phyloP scores from a whole-genome alignment of 495 filamentous ascomycete species.

The Talaromyces ruber region DNA sequence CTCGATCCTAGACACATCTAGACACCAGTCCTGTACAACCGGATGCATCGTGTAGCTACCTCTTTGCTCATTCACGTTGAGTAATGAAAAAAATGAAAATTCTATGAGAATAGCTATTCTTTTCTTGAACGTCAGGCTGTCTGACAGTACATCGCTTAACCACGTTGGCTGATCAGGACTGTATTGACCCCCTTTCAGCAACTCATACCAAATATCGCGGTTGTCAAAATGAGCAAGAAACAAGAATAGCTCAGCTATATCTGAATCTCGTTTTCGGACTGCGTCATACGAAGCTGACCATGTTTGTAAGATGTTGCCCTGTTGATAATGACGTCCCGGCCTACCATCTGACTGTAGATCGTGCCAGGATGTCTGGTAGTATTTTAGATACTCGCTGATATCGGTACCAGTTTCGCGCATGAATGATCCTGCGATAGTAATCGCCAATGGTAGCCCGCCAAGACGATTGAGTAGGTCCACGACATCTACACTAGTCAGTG shows the following conservation, averaged over 20 bases:
- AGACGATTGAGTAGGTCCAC: slow-evolving; percentile 17
- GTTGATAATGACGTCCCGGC: slow-evolving; percentile 21
- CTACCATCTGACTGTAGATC: slow-evolving; percentile 21
- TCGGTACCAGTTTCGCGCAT: slow-evolving; percentile 26
- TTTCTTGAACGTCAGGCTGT: slow-evolving; percentile 19
- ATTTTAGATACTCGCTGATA: slow-evolving; percentile 25
- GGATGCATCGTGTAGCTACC: slow-evolving; percentile 25
- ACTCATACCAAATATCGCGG: slow-evolving; percentile 43
- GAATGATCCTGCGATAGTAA: slow-evolving; percentile 33
- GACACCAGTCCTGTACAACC: slow-evolving; percentile 28
- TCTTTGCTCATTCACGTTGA: slow-evolving; percentile 17
- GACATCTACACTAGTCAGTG: slow-evolving; percentile 15
- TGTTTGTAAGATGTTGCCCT: slow-evolving; percentile 29
- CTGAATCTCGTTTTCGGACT: slow-evolving; percentile 23
- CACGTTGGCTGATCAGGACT: slow-evolving; percentile 15
- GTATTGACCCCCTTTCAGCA: slow-evolving; percentile 15
- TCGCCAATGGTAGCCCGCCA: slow-evolving; percentile 34
- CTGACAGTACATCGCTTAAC: slow-evolving; percentile 18
- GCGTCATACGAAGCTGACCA: slow-evolving; percentile 36
- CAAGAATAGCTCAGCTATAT: slow-evolving; percentile 27
- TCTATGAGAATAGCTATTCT: slow-evolving; percentile 19
- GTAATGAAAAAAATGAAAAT: slow-evolving; percentile 15
- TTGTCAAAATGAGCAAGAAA: slow-evolving; percentile 41
- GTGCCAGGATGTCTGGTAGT: slow-evolving; percentile 32
- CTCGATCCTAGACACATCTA: slow-evolving; percentile 10